Base-by-base conservation (phyloP, 176 grass and related monocot species). In the Raddia distichophylla region DNA sequence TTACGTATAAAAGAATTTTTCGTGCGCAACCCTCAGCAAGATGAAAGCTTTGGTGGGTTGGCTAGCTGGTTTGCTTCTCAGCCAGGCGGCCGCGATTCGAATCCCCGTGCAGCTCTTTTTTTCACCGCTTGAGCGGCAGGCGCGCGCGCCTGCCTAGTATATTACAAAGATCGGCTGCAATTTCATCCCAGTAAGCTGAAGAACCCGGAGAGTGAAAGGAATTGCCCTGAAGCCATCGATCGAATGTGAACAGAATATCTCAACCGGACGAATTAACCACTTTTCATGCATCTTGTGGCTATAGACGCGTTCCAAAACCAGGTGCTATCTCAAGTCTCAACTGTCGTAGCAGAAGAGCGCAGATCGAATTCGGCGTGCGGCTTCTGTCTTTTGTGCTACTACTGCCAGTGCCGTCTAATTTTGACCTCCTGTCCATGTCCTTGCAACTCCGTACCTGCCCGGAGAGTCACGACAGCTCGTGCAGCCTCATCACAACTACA, bases 211-310 rank as follows among this genome's bases (percentile, higher is more conserved):
- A 73, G 3, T 33, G 81, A 78, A 78, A 61, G 74, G 80, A 66
- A 87, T 73, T 74, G 27, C 13, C 35, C 35, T n/a, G 2, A 60
- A 71, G 55, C 18, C 37, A 40, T 40, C 37, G 37, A 5, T 40
- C 3, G 69, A 20, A 80, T 89, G 77, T 64, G 87, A 81, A 76
- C 77, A 27, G 77, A 67, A 89, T 70, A 74, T 79, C 53, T 60
- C 32, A 9, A 14, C 60, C 62, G 1, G 63, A 64, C 0, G 27
- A 27, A 27, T 19, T 60, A n/a, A 18, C 8, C 10, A 8, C 68
- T 60, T 49, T 3, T 74, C 10, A 42, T n/a, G 50, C 8, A 48
- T 42, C 45, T 12, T 27, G 53, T 48, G 63, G 27, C 54, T 73
- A 17, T 52, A 5, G 55, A 10, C n/a, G 68, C 45, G 22, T 43